Evolutionary conservation across 768 basidiomycete genomes (phyloP), one percentile per base, ranked within the genome.

Genomic region (Hypholoma fasciculare): DNA sequence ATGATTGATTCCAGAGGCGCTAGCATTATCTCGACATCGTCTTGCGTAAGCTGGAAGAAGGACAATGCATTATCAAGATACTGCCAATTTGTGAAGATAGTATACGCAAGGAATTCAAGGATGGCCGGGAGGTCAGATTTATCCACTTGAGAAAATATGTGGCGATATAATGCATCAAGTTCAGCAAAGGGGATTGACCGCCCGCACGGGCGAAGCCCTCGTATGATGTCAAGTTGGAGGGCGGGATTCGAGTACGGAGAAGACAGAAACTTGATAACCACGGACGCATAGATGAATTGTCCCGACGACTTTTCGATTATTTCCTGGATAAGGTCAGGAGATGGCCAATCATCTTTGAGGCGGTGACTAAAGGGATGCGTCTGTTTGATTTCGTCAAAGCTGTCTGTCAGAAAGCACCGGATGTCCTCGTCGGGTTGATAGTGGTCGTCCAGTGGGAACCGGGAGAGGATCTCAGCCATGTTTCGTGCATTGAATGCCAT

Each of bases 271-370:
- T 49, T 26, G 17, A 60, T 27, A 8, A 48, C 47, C 2, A 34
- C 52, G 14, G 46, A 49, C 5, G 52, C 58, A 37, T 54, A 59
- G 38, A 59, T 59, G 19, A 59, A 59, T 40, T 54, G 58, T 2
- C 52, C 52, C 2, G 58, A 59, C 34, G 58, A 39, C 13, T 55
- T 54, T 5, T 19, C 6, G 2, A 59, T 44, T 2, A 59, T 30
- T 3, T 14, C 26, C 17, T 46, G 16, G 12, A 59, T 40, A 34
- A 7, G 17, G 7, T n/a, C 14, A 4, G 34, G 17, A 2, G 38
- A 23, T 3, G 58, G 58, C 58, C 58, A 59, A 7, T 42, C 39
- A 6, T 0, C 11, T 1, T 16, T n/a, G 7, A 59, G 46, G 6
- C 16, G 34, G 7, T 11, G 11, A 23, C 26, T 42, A 9, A 42